These are phyloP conservation scores for Ustilago lituana DNA, from an alignment of 1,284 basidiomycete species.

Conservation along the genomic window DNA sequence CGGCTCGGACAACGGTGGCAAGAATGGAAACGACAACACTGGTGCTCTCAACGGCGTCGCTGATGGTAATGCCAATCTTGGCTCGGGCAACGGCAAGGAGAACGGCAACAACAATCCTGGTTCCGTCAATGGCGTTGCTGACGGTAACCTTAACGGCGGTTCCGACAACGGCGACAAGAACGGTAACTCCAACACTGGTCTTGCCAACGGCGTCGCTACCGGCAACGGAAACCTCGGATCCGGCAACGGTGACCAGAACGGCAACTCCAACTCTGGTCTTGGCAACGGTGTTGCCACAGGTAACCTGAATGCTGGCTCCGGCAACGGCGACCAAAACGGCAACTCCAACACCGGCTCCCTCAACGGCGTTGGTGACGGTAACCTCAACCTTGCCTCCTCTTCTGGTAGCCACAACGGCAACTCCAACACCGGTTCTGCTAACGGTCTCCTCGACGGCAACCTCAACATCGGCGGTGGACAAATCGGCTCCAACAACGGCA, in stretches of 20 bases:
- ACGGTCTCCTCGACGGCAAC: conserved; percentile 17
- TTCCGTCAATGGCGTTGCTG: conserved; percentile 8
- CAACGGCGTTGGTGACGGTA: conserved; percentile 11
- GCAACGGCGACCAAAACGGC: conserved; percentile 15
- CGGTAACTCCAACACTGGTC: conserved; percentile 12
- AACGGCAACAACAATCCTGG: conserved; percentile 26
- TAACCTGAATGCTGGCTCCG: conserved; percentile 8
- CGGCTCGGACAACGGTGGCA: conserved; percentile 20
- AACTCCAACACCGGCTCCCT: conserved; percentile 16
- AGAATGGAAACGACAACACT: conserved; percentile 10
- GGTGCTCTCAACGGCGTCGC: conserved; percentile 11
- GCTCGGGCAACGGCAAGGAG: conserved; percentile 10
- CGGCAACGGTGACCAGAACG: conserved; percentile 13
- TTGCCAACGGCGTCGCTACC: conserved; percentile 1
- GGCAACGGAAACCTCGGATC: conserved; percentile 12
- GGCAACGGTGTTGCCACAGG: conserved; percentile 7
- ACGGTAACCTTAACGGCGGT: conserved; percentile 8
- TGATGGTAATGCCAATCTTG: conserved; percentile 26
- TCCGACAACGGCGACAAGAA: conserved; percentile 12
- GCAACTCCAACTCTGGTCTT: conserved; percentile 12
- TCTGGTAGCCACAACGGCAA: conserved; percentile 26
- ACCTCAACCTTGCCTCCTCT: conserved; percentile 10
- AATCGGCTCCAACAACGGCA: conserved; percentile 3
- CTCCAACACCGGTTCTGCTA: conserved; percentile 3
- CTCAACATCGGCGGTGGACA: conserved; percentile 7